Evolutionary conservation across 73 alveolate species (phyloP).

Genomic region (Stentor roeselii): DNA sequence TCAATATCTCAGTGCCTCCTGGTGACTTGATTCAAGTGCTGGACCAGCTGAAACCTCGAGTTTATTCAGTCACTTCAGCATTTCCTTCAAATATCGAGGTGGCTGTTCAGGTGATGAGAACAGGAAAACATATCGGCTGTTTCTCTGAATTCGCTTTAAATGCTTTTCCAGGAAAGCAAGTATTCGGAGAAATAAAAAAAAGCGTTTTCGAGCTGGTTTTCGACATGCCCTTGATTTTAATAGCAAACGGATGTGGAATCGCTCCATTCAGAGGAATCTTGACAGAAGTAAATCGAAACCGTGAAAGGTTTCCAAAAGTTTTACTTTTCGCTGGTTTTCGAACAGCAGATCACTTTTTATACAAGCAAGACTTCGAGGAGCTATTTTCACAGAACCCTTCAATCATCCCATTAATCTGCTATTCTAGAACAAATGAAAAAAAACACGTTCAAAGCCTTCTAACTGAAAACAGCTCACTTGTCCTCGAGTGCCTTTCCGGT

Average conservation of each 20-base stretch:
- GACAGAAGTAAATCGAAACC: not conserved
- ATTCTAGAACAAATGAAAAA: not conserved
- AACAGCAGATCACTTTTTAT: not conserved
- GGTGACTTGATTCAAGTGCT: constrained; percentile 5
- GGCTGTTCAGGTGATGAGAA: not conserved
- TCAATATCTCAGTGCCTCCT: not conserved
- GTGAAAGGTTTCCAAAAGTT: not conserved
- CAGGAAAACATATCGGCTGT: not conserved
- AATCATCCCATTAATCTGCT: not conserved
- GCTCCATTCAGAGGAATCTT: constrained; percentile 2
- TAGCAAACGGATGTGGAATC: not conserved
- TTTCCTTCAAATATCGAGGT: constrained; percentile 7
- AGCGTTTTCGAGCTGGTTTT: not conserved
- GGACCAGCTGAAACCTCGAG: not conserved
- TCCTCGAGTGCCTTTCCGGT: not conserved
- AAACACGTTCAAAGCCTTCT: not conserved
- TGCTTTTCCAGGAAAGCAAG: not conserved
- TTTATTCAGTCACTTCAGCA: not conserved
- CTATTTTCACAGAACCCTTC: not conserved
- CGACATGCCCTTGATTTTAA: not conserved
- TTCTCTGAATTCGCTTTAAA: not conserved
- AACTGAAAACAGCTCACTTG: not conserved
- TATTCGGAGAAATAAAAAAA: not conserved
- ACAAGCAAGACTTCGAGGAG: not conserved
- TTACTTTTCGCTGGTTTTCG: not conserved